These are phyloP conservation scores for Backusella mclennaniae DNA, from an alignment of 192 early-diverging fungal species.

Conservation along the genomic window DNA sequence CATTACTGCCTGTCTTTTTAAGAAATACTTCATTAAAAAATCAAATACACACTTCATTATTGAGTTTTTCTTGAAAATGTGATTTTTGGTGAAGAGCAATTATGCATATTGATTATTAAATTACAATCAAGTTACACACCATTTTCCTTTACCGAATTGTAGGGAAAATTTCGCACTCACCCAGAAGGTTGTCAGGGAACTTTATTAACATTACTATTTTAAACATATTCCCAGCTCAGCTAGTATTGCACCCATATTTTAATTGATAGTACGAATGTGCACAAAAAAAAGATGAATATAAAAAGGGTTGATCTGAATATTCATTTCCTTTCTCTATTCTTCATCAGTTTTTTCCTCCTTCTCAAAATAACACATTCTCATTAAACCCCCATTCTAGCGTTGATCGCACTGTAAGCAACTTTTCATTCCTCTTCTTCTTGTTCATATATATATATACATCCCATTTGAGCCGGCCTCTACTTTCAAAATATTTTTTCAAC, in stretches of 20 bases:
- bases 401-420: not conserved
- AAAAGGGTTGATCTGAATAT: not conserved
- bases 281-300: not conserved
- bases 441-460: not conserved
- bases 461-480: not conserved
- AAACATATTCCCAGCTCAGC: not conserved
- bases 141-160: not conserved
- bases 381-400: not conserved
- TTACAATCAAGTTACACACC: not conserved
- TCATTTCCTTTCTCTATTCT: not conserved
- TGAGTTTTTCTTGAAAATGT: not conserved
- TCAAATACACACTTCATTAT: not conserved
- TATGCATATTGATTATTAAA: not conserved
- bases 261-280: not conserved
- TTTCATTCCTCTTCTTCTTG: not conserved
- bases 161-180: not conserved
- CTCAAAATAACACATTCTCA: not conserved
- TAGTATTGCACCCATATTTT: not conserved
- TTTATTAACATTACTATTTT: not conserved
- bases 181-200: not conserved
- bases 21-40: slow-evolving; percentile 4
- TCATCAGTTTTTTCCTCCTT: not conserved
- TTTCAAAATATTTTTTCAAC: not conserved
- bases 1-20: not conserved
- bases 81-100: slow-evolving; percentile 8